A percentile compares a stretch with the other conserved stretches of the same genome.
These are phyloP conservation scores for Prunus mongolica DNA, from an alignment of 306 rosid species.

Conservation along the genomic window DNA sequence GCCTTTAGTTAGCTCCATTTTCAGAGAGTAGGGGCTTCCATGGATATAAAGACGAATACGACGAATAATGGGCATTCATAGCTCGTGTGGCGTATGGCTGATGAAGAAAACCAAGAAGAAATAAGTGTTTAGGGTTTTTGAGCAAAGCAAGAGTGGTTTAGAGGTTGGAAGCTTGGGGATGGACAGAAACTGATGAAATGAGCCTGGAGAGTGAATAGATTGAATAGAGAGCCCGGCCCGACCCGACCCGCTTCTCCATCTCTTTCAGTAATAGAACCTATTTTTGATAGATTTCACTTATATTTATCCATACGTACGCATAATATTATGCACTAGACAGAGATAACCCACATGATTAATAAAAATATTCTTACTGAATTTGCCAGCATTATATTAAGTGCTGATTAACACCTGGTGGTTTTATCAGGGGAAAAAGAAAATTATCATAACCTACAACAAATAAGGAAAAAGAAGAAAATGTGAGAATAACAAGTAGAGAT, in stretches of 20 bases:
- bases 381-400: too few species aligned
- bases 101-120: not conserved
- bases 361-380: too few species aligned
- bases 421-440: too few species aligned
- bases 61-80: slow-evolving; percentile 24
- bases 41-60: not conserved
- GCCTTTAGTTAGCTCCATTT: slow-evolving; percentile 14
- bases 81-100: slow-evolving; percentile 8
- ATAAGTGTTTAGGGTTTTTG: slow-evolving; percentile 6
- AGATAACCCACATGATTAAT: too few species aligned
- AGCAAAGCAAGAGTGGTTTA: not conserved
- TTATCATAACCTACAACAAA: too few species aligned
- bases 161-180: not conserved
- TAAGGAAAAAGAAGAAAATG: not conserved
- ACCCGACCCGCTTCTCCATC: not conserved
- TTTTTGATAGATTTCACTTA: too few species aligned
- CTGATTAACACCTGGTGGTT: too few species aligned
- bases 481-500: slow-evolving; percentile 5
- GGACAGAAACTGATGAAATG: not conserved
- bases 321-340: too few species aligned
- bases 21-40: slow-evolving; percentile 2
- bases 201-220: not conserved
- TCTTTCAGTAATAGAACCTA: not conserved
- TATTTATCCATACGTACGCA: too few species aligned
- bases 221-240: not conserved